Conservation (phyloP, 2,329 filamentous ascomycete genomes). For the Alternaria sp. region DNA sequence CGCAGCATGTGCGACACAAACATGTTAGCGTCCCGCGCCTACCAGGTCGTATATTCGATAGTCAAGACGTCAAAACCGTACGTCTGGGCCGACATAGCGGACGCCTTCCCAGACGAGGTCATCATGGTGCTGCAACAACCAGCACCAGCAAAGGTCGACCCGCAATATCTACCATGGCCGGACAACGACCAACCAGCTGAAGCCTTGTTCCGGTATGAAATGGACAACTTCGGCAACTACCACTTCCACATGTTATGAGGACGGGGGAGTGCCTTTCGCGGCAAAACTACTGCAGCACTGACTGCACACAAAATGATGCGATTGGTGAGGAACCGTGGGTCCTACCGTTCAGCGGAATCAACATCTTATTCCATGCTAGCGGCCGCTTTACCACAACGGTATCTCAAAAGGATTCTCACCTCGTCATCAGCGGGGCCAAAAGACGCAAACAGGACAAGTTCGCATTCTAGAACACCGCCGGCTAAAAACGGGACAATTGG, state of each 20-base stretch:
- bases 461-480: background rate
- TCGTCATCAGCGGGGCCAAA: background rate
- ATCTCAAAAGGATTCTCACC: background rate
- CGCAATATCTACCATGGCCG: conserved; percentile 5
- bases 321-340: background rate
- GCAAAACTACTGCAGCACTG: background rate
- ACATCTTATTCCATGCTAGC: background rate
- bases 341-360: no score
- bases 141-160: background rate
- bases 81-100: conserved; percentile 8
- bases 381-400: background rate
- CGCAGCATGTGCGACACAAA: conserved; percentile 30
- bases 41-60: conserved; percentile 11
- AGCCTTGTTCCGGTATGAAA: conserved; percentile 1
- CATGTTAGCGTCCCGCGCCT: conserved; percentile 32
- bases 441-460: background rate
- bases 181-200: background rate
- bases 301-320: background rate
- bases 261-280: background rate
- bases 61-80: conserved; percentile 7
- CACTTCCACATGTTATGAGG: background rate
- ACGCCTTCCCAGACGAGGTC: conserved; percentile 5
- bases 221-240: background rate
- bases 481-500: background rate
- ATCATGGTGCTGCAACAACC: background rate